A percentile compares a stretch with the other conserved stretches of the same genome.
Conservation (phyloP, 768 basidiomycete genomes). For the Sporobolomyces roseus region DNA sequence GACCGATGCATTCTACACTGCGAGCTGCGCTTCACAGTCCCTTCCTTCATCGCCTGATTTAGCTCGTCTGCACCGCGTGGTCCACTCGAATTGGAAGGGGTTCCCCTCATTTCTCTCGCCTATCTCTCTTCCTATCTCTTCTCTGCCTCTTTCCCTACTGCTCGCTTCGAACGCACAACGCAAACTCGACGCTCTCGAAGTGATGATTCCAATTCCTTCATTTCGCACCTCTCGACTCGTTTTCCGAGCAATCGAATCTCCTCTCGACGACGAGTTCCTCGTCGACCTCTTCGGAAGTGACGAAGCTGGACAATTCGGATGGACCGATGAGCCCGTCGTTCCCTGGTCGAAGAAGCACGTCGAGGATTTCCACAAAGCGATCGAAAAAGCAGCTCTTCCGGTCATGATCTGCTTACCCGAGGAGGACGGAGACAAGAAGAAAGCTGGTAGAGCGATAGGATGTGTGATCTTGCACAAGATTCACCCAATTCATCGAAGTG, state of each 20-base stretch:
- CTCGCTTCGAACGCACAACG: too few relatives aligned
- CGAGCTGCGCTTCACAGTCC: too few relatives aligned
- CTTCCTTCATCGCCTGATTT: too few relatives aligned
- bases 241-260: not conserved
- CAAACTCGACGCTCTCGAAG: too few relatives aligned
- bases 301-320: not conserved
- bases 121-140: too few relatives aligned
- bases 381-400: not conserved
- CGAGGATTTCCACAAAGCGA: not conserved
- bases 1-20: too few relatives aligned
- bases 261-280: constrained; percentile 5
- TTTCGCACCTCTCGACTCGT: constrained; percentile 16
- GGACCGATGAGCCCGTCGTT: not conserved
- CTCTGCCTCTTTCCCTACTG: too few relatives aligned
- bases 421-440: not conserved
- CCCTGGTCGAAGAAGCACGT: not conserved
- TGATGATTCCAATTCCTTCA: not conserved
- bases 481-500: not conserved
- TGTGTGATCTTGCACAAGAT: not conserved
- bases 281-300: not conserved
- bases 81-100: too few relatives aligned
- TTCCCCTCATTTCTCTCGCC: too few relatives aligned
- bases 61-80: too few relatives aligned
- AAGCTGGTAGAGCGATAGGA: not conserved
- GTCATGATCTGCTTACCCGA: not conserved